Percentiles rank a stretch among this genome's conserved stretches.
Conservation (phyloP, 2,329 filamentous ascomycete species). For the Alternaria consortialis region DNA sequence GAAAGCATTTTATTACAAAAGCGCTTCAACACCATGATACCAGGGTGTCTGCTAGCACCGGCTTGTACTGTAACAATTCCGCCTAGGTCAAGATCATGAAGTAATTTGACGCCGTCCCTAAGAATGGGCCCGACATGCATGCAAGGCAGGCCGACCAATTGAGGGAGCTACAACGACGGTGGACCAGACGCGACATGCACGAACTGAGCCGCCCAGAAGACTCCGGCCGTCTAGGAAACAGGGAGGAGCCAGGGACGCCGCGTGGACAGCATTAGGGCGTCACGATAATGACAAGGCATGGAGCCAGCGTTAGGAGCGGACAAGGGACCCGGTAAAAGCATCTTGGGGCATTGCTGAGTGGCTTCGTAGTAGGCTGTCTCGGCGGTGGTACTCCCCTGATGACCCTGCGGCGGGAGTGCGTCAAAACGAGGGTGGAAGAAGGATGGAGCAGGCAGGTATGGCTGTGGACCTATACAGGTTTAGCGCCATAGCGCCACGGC, state of each 20-base stretch:
- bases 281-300: constrained; percentile 29
- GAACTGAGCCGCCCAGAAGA: constrained; percentile 22
- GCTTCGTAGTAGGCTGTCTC: constrained; percentile 6
- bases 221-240: constrained; percentile 15
- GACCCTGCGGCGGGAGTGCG: constrained; percentile 22
- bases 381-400: constrained; percentile 14
- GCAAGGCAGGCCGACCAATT: constrained; percentile 23
- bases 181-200: constrained; percentile 26
- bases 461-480: constrained; percentile 24
- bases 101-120: constrained; percentile 25
- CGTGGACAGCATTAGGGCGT: constrained; percentile 33
- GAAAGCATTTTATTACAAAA: constrained; percentile 2
- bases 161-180: constrained; percentile 1
- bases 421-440: constrained; percentile 12
- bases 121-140: constrained; percentile 21
- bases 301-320: constrained; percentile 12
- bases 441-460: constrained; percentile 19
- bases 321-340: constrained; percentile 24
- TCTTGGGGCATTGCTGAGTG: constrained; percentile 4
- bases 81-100: constrained; percentile 27
- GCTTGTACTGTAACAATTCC: constrained; percentile 4
- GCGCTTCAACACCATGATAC: constrained; percentile 3
- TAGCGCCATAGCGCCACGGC: constrained; percentile 28
- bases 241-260: constrained; percentile 36
- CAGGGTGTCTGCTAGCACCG: constrained; percentile 5